Evolutionary conservation across 257 asterid genomes (phyloP).

Genomic region (Anisodus tanguticus): DNA sequence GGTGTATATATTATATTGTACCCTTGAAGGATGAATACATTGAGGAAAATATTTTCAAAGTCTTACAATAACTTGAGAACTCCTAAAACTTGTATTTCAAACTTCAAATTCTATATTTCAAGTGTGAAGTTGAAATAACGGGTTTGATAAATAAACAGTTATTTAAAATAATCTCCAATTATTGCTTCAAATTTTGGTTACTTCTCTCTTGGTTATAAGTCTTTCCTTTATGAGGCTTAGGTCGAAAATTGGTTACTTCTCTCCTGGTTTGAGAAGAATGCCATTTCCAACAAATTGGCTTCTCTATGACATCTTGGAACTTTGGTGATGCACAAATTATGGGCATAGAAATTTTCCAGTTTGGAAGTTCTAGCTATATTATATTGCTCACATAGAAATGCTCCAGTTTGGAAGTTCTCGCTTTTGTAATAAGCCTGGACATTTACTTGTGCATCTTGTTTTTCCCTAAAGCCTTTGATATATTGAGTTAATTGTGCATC

Average conservation of each 20-base stretch:
- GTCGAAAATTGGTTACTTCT: not conserved
- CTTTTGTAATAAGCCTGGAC: not conserved
- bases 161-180: not conserved
- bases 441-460: not conserved
- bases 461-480: too few species aligned
- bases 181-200: not conserved
- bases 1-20: too few species aligned
- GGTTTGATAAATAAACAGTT: not conserved
- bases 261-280: not conserved
- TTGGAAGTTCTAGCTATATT: not conserved
- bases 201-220: not conserved
- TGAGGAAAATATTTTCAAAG: too few species aligned
- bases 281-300: not conserved
- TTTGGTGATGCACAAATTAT: not conserved
- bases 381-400: not conserved
- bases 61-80: not conserved
- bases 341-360: not conserved
- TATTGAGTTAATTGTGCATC: too few species aligned
- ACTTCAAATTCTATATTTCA: slow-evolving; percentile 15
- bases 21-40: too few species aligned
- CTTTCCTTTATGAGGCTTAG: not conserved
- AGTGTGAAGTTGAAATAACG: slow-evolving; percentile 5
- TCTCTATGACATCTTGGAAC: slow-evolving; percentile 7
- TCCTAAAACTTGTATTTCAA: slow-evolving; percentile 4
- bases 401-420: not conserved